phyloP scores from a whole-genome alignment of 495 filamentous ascomycete genomes.

The Pseudomonodictys pantanalensis region DNA sequence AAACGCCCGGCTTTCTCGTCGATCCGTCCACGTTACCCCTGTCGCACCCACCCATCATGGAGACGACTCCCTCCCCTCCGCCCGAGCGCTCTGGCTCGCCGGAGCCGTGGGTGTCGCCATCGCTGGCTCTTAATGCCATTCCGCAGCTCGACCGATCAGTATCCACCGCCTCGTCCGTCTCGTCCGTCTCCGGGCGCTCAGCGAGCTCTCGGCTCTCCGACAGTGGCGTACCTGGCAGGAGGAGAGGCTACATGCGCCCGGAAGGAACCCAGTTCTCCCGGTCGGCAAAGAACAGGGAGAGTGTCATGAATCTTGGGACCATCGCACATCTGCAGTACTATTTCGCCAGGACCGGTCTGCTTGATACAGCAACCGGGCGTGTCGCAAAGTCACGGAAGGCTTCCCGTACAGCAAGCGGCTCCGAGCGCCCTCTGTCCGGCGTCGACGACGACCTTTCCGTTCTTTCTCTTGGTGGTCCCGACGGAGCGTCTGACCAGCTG shows the following conservation, averaged over 20 bases:
- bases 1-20: neutral
- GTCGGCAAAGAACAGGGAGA: slow-evolving; percentile 84
- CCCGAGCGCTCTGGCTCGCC: slow-evolving; percentile 50
- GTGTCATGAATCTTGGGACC: slow-evolving; percentile 91
- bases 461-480: slow-evolving; percentile 9
- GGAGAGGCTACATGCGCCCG: slow-evolving; percentile 85
- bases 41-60: neutral
- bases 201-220: slow-evolving; percentile 52
- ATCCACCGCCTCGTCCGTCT: slow-evolving; percentile 72
- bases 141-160: slow-evolving; percentile 69
- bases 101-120: slow-evolving; percentile 65
- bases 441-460: slow-evolving; percentile 14
- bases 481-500: slow-evolving; percentile 13
- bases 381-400: slow-evolving; percentile 64
- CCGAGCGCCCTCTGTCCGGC: slow-evolving; percentile 18
- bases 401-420: slow-evolving; percentile 24
- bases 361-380: slow-evolving; percentile 91
- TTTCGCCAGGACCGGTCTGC: slow-evolving; percentile 87
- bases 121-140: slow-evolving; percentile 60
- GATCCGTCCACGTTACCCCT: neutral
- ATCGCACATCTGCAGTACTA: slow-evolving; percentile 98
- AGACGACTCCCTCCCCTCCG: slow-evolving; percentile 21
- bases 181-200: slow-evolving; percentile 58
- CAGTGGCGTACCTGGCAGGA: slow-evolving; percentile 53
- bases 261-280: slow-evolving; percentile 87